Percentiles rank a stretch among this genome's conserved stretches.
phyloP scores from a whole-genome alignment of 352 stramenopile species.

The Aphanomyces euteiches region DNA sequence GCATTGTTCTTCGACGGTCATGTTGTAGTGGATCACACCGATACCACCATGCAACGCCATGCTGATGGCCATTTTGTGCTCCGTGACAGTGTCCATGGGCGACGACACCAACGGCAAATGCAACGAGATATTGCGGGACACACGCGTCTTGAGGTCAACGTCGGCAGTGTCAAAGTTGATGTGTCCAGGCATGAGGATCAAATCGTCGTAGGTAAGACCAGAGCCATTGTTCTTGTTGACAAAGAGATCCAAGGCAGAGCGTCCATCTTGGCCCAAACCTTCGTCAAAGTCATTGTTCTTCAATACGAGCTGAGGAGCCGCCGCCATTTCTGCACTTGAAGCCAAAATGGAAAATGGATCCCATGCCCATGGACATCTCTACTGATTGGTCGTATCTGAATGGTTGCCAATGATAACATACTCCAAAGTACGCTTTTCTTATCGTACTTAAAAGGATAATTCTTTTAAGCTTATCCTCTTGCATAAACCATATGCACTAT shows the following conservation, averaged over 20 bases:
- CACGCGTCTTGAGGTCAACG: conserved; percentile 94
- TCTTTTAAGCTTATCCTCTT: no score
- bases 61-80: conserved; percentile 98
- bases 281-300: conserved; percentile 28
- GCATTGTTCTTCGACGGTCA: conserved; percentile 96
- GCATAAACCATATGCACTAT: no score
- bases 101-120: conserved; percentile 95
- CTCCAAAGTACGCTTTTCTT: background rate
- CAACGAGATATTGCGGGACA: conserved; percentile 94
- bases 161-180: conserved; percentile 94
- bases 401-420: conserved; percentile 4
- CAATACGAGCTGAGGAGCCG: conserved; percentile 25
- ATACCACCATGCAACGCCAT: conserved; percentile 99
- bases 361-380: background rate
- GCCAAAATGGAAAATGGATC: conserved; percentile 28
- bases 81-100: conserved; percentile 99
- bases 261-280: conserved; percentile 47
- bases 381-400: conserved; percentile 20
- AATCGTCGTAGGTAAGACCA: conserved; percentile 80
- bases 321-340: conserved; percentile 4
- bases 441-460: no score
- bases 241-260: conserved; percentile 78
- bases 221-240: conserved; percentile 81
- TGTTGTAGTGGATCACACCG: conserved; percentile 99
- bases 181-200: conserved; percentile 85